phyloP scores from a whole-genome alignment of 805 yeast species.

The Candida ascalaphidarum region DNA sequence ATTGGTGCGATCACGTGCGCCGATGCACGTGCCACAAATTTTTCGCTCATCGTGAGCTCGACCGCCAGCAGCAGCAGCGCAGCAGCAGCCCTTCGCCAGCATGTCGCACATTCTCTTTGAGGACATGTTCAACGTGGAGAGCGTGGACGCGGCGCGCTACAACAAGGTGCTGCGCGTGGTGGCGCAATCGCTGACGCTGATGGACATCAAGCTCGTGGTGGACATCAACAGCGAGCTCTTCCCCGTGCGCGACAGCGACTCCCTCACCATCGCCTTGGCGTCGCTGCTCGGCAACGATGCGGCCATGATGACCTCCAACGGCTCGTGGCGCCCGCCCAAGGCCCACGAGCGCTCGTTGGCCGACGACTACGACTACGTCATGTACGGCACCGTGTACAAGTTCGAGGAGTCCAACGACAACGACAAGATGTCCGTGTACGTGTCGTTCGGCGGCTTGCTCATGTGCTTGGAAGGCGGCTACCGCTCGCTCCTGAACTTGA shows the following conservation, averaged over 20 bases:
- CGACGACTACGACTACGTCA: conserved; percentile 95
- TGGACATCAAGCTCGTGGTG: conserved; percentile 72
- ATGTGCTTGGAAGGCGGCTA: conserved; percentile 94
- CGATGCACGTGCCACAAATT: no score
- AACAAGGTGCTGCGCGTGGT: conserved; percentile 86
- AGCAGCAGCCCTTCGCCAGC: conserved; percentile 3
- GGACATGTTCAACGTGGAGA: conserved; percentile 80
- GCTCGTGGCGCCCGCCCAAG: conserved; percentile 79
- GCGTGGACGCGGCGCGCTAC: conserved; percentile 83
- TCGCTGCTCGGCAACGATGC: conserved; percentile 53
- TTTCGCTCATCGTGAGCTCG: no score
- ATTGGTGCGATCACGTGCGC: no score
- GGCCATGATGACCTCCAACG: conserved; percentile 39
- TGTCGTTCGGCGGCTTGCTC: conserved; percentile 91
- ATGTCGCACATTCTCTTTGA: conserved; percentile 73
- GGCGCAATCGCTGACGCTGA: conserved; percentile 76
- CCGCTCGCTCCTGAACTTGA: conserved; percentile 77
- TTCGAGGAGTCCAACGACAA: conserved; percentile 74
- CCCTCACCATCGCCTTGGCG: conserved; percentile 80
- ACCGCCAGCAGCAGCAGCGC: no score
- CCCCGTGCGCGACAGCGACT: conserved; percentile 70
- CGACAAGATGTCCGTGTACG: conserved; percentile 76
- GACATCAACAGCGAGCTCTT: conserved; percentile 89
- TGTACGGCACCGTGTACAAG: conserved; percentile 96
- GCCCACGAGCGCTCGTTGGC: conserved; percentile 80